A percentile compares a stretch with the other conserved stretches of the same genome.
Evolutionary conservation across 768 basidiomycete species (phyloP).

Genomic region (Termitomyces sp.): DNA sequence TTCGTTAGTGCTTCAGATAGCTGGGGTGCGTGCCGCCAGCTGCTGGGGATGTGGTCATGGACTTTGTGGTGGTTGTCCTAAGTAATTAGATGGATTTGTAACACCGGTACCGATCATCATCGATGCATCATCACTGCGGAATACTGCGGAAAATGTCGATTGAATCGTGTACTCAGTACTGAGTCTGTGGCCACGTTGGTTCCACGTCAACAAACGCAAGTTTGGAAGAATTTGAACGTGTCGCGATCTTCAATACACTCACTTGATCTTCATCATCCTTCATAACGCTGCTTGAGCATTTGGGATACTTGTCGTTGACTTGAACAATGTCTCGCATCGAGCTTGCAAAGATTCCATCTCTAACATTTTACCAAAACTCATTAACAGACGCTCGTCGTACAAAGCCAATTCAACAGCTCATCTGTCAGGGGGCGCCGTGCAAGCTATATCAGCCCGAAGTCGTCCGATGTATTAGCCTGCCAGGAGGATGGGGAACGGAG

Average conservation of each 20-base stretch:
- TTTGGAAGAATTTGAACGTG: not conserved
- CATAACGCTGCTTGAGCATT: not conserved
- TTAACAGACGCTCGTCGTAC: conserved; percentile 67
- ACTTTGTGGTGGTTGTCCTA: conserved; percentile 68
- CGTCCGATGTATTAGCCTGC: conserved; percentile 76
- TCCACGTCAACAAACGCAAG: conserved; percentile 28
- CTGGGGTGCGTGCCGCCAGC: conserved; percentile 70
- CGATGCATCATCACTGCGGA: too few relatives aligned
- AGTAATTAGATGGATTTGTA: not conserved
- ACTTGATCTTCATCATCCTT: not conserved
- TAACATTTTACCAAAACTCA: conserved; percentile 74
- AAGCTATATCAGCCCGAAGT: conserved; percentile 75
- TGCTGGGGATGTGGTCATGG: conserved; percentile 87
- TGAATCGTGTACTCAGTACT: not conserved
- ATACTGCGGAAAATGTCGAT: not conserved
- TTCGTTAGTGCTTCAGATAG: conserved; percentile 68
- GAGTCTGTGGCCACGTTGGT: conserved; percentile 23
- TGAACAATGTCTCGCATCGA: conserved; percentile 63
- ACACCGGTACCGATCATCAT: not conserved
- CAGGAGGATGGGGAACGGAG: conserved; percentile 69
- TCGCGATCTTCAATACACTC: not conserved
- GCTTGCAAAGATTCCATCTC: conserved; percentile 66
- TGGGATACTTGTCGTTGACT: not conserved
- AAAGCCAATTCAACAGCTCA: conserved; percentile 70
- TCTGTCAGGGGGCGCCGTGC: conserved; percentile 80